phyloP scores from a whole-genome alignment of 768 basidiomycete species.

The Paxillus ammoniavirescens region DNA sequence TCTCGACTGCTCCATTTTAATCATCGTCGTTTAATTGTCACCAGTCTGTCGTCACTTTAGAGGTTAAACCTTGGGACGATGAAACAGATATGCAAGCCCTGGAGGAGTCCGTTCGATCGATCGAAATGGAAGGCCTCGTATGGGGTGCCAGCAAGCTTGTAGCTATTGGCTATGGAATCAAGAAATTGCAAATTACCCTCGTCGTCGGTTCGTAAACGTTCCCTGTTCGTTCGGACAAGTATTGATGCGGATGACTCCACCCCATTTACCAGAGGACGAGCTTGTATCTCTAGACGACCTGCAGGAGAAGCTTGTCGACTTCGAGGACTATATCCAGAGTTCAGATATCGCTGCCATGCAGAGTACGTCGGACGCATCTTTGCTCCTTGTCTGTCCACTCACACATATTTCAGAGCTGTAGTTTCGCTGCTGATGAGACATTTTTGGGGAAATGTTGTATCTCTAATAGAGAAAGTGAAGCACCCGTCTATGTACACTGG shows the following conservation, averaged over 20 bases:
- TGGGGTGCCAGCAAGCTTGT: conserved; percentile 97
- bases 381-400: not conserved
- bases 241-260: not conserved
- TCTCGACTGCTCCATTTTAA: not conserved
- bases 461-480: conserved; percentile 2
- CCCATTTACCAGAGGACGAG: conserved; percentile 74
- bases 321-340: conserved; percentile 90
- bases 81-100: conserved; percentile 94
- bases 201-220: conserved; percentile 45
- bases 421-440: not conserved
- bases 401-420: conserved; percentile 24
- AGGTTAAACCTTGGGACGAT: conserved; percentile 99
- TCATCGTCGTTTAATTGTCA: conserved; percentile 8
- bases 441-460: conserved; percentile 4
- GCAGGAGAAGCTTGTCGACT: conserved; percentile 84
- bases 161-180: conserved; percentile 90
- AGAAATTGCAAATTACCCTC: conserved; percentile 80
- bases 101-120: conserved; percentile 80
- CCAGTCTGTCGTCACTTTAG: conserved; percentile 95
- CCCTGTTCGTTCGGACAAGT: not conserved
- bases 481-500: conserved; percentile 9
- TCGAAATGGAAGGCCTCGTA: conserved; percentile 86
- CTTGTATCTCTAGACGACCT: conserved; percentile 90
- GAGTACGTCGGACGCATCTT: conserved; percentile 43
- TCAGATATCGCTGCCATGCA: conserved; percentile 93